Evolutionary conservation across 768 basidiomycete species (phyloP).

Genomic region (Dioszegia aurantiaca): DNA sequence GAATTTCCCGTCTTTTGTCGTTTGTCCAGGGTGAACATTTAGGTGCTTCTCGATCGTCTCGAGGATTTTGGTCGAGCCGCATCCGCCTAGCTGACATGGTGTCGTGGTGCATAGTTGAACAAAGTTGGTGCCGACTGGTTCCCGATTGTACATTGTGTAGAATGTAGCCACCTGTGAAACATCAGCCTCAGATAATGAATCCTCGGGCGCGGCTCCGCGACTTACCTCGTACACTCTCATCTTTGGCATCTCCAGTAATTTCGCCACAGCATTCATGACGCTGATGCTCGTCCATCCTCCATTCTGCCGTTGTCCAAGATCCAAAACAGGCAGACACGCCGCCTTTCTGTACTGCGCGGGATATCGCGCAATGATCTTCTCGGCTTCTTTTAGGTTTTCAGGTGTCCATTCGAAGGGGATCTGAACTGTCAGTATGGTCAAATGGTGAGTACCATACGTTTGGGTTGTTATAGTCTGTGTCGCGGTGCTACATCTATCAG

Average conservation of each 20-base stretch:
- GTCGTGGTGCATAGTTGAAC: slow-evolving; percentile 99
- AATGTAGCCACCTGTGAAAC: slow-evolving; percentile 91
- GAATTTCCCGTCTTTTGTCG: slow-evolving; percentile 94
- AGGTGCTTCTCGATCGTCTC: slow-evolving; percentile 78
- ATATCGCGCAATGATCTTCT: slow-evolving; percentile 88
- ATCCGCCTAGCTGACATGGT: slow-evolving; percentile 80
- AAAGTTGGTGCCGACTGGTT: slow-evolving; percentile 89
- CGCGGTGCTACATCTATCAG: slow-evolving; percentile 68
- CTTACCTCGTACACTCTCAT: slow-evolving; percentile 92
- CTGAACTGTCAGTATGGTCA: slow-evolving; percentile 53
- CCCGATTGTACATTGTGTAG: slow-evolving; percentile 99
- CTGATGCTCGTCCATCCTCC: slow-evolving; percentile 97
- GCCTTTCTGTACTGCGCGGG: slow-evolving; percentile 99
- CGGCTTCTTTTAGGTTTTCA: slow-evolving; percentile 77
- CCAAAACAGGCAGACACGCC: slow-evolving; percentile 92
- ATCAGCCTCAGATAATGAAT: too few relatives aligned
- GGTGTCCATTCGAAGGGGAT: slow-evolving; percentile 83
- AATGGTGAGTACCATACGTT: slow-evolving; percentile 57
- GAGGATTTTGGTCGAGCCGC: slow-evolving; percentile 84
- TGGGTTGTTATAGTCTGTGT: slow-evolving; percentile 91
- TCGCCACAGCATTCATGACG: slow-evolving; percentile 98
- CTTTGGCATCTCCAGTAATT: slow-evolving; percentile 85
- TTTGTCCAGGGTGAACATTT: slow-evolving; percentile 79
- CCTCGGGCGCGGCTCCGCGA: too few relatives aligned
- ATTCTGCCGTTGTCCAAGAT: slow-evolving; percentile 95